Evolutionary conservation across 2,329 filamentous ascomycete genomes (phyloP).

Genomic region (Sporothrix protearum): DNA sequence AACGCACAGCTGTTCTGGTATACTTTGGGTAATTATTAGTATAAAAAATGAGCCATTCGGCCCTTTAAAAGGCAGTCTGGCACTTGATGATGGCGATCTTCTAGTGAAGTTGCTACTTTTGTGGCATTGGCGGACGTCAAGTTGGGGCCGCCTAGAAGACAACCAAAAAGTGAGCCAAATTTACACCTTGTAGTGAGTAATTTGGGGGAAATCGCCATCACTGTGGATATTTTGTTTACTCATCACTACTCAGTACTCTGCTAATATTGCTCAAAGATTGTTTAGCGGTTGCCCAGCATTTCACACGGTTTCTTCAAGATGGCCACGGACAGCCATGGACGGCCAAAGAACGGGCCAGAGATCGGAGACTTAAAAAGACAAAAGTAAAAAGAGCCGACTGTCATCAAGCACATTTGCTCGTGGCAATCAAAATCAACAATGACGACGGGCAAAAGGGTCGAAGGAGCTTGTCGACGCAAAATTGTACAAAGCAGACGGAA

Average conservation of each 20-base stretch:
- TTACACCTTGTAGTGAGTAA: too few relatives aligned
- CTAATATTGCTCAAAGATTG: too few relatives aligned
- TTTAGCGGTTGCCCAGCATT: neutral
- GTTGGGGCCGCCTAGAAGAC: too few relatives aligned
- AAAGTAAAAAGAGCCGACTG: neutral
- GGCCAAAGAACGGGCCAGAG: neutral
- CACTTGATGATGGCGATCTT: conserved; percentile 7
- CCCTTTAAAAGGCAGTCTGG: neutral
- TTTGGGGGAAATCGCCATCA: neutral
- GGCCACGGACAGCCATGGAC: neutral
- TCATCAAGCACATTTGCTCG: neutral
- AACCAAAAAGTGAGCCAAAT: too few relatives aligned
- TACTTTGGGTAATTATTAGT: neutral
- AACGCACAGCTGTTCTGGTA: neutral
- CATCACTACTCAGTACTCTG: neutral
- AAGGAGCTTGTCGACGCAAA: neutral
- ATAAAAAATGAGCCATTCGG: neutral
- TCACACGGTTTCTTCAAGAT: neutral
- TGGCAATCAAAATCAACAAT: neutral
- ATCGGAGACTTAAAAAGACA: neutral
- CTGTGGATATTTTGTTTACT: neutral
- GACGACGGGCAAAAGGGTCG: neutral
- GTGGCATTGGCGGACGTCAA: neutral
- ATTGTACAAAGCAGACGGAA: too few relatives aligned
- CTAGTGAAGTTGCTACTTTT: neutral